Evolutionary conservation across 225 moss, liverwort and hornwort species (phyloP).

Genomic region (Asterella californica): DNA sequence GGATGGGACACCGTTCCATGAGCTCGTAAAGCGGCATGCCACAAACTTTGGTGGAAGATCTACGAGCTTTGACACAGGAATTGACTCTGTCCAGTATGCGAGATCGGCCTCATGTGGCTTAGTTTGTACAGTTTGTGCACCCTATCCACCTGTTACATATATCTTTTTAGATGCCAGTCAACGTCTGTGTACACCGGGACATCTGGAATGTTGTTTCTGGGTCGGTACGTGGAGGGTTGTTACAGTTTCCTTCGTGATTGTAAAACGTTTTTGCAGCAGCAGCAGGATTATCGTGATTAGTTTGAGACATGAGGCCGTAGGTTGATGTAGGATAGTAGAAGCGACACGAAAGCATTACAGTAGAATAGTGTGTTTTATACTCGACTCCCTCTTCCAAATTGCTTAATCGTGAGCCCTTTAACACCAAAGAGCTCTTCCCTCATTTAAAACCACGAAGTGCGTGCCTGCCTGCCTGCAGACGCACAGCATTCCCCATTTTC

Average conservation of each 20-base stretch:
- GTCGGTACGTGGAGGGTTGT: not conserved
- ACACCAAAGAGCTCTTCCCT: not conserved
- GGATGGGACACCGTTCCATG: not conserved
- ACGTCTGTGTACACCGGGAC: not conserved
- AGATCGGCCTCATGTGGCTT: conserved; percentile 19
- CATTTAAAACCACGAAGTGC: not conserved
- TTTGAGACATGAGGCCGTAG: conserved; percentile 18
- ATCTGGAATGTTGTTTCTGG: not conserved
- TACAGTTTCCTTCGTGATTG: conserved; percentile 17
- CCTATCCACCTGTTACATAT: conserved; percentile 19
- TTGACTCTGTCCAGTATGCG: not conserved
- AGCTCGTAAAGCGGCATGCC: not conserved
- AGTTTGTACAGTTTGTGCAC: conserved; percentile 19
- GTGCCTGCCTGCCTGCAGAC: not conserved
- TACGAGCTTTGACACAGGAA: not conserved
- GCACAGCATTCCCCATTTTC: not conserved
- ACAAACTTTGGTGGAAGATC: not conserved
- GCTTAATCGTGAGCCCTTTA: not conserved
- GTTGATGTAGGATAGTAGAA: conserved; percentile 7
- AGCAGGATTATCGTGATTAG: not conserved
- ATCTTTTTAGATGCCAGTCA: conserved; percentile 6
- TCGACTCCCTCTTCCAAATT: not conserved
- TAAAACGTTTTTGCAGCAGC: conserved; percentile 20
- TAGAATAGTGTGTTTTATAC: conserved; percentile 12
- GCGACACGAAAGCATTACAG: conserved; percentile 13